A percentile compares a stretch with the other conserved stretches of the same genome.
Conservation (phyloP, 306 rosid species). For the Fagus crenata region DNA sequence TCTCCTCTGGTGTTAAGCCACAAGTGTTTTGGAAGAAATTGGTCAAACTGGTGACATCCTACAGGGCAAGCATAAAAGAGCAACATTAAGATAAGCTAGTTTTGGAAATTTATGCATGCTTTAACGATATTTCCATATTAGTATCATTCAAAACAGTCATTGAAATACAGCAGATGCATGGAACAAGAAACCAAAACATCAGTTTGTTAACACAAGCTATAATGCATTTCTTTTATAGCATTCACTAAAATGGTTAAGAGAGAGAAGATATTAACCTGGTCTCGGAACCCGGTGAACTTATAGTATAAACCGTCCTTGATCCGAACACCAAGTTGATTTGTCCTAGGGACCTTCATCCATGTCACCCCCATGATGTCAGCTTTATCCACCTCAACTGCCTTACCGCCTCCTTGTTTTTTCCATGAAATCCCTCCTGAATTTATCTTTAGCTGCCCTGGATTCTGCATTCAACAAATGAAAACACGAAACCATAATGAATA, state of each 20-base stretch:
- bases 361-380: slow-evolving; percentile 83
- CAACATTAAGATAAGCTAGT: slow-evolving; percentile 11
- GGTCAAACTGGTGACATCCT: slow-evolving; percentile 81
- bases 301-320: slow-evolving; percentile 85
- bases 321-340: slow-evolving; percentile 88
- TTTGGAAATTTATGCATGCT: neutral
- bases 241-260: neutral
- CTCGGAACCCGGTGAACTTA: slow-evolving; percentile 95
- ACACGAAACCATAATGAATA: slow-evolving; percentile 10
- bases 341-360: slow-evolving; percentile 98
- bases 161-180: slow-evolving; percentile 1
- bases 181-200: neutral
- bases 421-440: slow-evolving; percentile 80
- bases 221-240: neutral
- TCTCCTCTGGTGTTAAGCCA: slow-evolving; percentile 75
- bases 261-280: slow-evolving; percentile 56
- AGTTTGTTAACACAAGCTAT: neutral
- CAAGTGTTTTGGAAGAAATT: slow-evolving; percentile 74
- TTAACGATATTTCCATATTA: neutral
- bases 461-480: slow-evolving; percentile 51
- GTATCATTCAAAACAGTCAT: neutral
- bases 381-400: slow-evolving; percentile 87
- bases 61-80: slow-evolving; percentile 24
- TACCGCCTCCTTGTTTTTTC: slow-evolving; percentile 97
- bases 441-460: slow-evolving; percentile 87